Evolutionary conservation across 1,139 yeast genomes (phyloP).

Genomic region (Suhomyces wounanorum): DNA sequence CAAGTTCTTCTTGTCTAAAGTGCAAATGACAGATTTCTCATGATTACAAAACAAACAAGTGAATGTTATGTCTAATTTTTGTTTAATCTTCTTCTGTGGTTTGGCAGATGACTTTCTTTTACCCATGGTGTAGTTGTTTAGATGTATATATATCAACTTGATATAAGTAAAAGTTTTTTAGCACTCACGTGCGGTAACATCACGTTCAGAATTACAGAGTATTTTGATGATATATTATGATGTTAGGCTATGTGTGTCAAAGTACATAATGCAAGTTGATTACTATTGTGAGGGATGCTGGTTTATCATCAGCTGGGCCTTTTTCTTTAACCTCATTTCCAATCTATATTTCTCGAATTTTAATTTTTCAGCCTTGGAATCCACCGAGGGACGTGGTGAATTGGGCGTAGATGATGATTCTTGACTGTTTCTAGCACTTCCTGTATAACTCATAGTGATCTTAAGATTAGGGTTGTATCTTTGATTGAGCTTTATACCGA

Average conservation of each 20-base stretch:
- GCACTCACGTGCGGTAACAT: background rate
- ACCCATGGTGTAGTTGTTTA: slow-evolving; percentile 51
- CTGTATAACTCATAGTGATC: slow-evolving; percentile 34
- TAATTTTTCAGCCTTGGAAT: slow-evolving; percentile 35
- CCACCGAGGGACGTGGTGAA: slow-evolving; percentile 17
- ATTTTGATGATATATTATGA: no score
- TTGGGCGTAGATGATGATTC: slow-evolving; percentile 13
- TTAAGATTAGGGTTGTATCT: slow-evolving; percentile 40
- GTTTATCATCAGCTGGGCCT: slow-evolving; percentile 40
- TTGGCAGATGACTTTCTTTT: slow-evolving; percentile 89
- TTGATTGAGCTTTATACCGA: slow-evolving; percentile 38
- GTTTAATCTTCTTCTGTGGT: slow-evolving; percentile 78
- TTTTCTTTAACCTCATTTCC: slow-evolving; percentile 49
- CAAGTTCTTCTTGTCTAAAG: slow-evolving; percentile 82
- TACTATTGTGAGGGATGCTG: slow-evolving; percentile 3
- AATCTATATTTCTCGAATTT: slow-evolving; percentile 45
- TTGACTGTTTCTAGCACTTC: slow-evolving; percentile 23
- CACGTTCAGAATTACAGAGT: background rate
- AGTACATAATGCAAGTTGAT: background rate
- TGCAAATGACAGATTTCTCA: slow-evolving; percentile 87
- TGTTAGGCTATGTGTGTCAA: background rate
- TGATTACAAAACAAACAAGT: slow-evolving; percentile 95
- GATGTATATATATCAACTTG: background rate
- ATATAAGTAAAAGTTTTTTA: background rate
- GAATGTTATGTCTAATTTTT: slow-evolving; percentile 80